These are phyloP conservation scores for Mytilinidion resinicola DNA, from an alignment of 495 filamentous ascomycete genomes.

Conservation along the genomic window DNA sequence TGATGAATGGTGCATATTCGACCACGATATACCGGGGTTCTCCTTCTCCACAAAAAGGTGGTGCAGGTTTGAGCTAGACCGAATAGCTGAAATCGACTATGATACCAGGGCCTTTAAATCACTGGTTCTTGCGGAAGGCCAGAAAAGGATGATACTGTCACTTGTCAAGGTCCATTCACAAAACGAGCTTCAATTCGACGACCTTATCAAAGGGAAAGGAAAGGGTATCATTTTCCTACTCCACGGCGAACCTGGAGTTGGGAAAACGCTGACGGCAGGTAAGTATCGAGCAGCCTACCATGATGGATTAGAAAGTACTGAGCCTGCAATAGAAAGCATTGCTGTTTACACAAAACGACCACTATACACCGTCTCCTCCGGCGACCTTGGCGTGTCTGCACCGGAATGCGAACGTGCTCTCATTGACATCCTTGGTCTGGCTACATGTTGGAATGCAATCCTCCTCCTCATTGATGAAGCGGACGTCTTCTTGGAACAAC, in stretches of 20 bases:
- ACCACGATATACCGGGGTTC: background rate
- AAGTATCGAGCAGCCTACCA: too few species aligned
- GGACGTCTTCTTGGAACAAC: slow-evolving; percentile 56
- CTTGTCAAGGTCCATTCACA: slow-evolving; percentile 41
- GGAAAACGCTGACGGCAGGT: slow-evolving; percentile 36
- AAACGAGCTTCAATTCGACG: slow-evolving; percentile 40
- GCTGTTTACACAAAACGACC: slow-evolving; percentile 32
- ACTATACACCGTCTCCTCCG: slow-evolving; percentile 31
- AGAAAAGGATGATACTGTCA: slow-evolving; percentile 45
- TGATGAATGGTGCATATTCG: background rate
- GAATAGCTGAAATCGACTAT: slow-evolving; percentile 31
- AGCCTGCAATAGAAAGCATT: slow-evolving; percentile 27
- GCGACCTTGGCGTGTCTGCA: slow-evolving; percentile 29
- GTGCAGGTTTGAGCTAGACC: background rate
- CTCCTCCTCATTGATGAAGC: slow-evolving; percentile 54
- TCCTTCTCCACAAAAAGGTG: background rate
- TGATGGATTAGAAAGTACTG: too few species aligned
- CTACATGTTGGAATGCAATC: slow-evolving; percentile 37
- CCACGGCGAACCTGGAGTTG: slow-evolving; percentile 31
- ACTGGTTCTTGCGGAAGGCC: slow-evolving; percentile 36
- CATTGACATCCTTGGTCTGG: slow-evolving; percentile 30
- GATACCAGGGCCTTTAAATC: slow-evolving; percentile 36
- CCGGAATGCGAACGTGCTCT: slow-evolving; percentile 25
- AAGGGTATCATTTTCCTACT: slow-evolving; percentile 34
- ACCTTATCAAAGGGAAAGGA: slow-evolving; percentile 46